A percentile compares a stretch with the other conserved stretches of the same genome.
These are phyloP conservation scores for Penicillium ochrochloron DNA, from an alignment of 495 filamentous ascomycete genomes.

Conservation along the genomic window DNA sequence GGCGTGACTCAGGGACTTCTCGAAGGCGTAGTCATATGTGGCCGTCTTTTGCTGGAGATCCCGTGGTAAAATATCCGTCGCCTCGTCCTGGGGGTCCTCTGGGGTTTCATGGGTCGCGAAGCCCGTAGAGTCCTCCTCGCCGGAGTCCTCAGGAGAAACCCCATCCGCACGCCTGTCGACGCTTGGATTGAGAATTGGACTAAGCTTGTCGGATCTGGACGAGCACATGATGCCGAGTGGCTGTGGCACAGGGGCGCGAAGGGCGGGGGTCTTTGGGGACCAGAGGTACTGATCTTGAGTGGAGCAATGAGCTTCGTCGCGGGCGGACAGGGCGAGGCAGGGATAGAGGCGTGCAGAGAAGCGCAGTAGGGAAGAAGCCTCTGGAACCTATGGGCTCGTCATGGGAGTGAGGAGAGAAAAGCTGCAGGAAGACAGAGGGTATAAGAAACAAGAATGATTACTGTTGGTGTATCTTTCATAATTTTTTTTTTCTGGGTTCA, in stretches of 20 bases:
- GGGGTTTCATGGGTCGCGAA: slow-evolving; percentile 24
- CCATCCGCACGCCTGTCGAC: slow-evolving; percentile 17
- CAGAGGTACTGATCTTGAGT: neutral
- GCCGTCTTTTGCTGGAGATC: slow-evolving; percentile 80
- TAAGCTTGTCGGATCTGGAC: slow-evolving; percentile 20
- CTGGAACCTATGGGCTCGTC: neutral
- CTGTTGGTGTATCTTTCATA: neutral
- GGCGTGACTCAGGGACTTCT: slow-evolving; percentile 86
- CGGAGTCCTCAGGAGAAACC: slow-evolving; percentile 17
- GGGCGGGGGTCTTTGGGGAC: slow-evolving; percentile 4
- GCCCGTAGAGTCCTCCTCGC: slow-evolving; percentile 8
- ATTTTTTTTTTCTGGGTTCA: slow-evolving; percentile 3
- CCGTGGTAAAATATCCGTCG: slow-evolving; percentile 63
- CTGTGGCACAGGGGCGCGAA: neutral
- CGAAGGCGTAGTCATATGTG: slow-evolving; percentile 83
- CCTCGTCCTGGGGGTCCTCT: slow-evolving; percentile 10
- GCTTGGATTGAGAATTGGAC: slow-evolving; percentile 36
- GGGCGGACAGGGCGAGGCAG: neutral
- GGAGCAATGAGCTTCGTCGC: neutral
- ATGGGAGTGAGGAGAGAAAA: neutral
- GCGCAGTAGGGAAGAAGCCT: neutral
- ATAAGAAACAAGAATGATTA: neutral
- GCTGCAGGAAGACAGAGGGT: neutral
- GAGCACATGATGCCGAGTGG: slow-evolving; percentile 29
- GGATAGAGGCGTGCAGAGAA: neutral